A percentile compares a stretch with the other conserved stretches of the same genome.
phyloP scores from a whole-genome alignment of 768 basidiomycete species.

The Exidia glandulosa region DNA sequence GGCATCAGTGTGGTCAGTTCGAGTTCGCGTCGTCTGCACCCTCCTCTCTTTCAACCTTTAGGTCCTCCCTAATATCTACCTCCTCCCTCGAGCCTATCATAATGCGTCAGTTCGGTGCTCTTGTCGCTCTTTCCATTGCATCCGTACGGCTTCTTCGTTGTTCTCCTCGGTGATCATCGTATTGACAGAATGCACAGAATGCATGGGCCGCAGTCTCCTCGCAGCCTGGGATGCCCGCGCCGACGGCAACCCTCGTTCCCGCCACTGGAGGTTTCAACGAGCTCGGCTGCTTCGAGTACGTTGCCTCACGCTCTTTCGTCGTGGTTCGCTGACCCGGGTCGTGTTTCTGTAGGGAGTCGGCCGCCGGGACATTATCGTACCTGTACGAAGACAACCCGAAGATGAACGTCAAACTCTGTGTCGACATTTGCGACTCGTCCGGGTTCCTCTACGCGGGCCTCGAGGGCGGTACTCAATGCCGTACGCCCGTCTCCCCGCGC shows the following conservation, averaged over 20 bases:
- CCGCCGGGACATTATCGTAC: neutral
- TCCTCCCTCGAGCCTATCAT: no score
- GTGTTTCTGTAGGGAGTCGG: neutral
- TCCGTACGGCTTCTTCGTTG: no score
- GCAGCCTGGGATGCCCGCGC: neutral
- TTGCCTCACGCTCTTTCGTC: neutral
- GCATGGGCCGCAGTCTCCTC: no score
- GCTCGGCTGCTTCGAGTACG: neutral
- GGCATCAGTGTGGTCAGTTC: no score
- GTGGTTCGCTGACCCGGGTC: neutral
- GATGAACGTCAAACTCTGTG: neutral
- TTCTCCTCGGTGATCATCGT: no score
- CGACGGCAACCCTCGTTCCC: neutral
- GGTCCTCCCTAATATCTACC: no score
- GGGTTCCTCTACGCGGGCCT: neutral
- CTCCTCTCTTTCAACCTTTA: no score
- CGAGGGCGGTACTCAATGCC: neutral
- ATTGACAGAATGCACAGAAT: no score
- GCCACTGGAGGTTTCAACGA: neutral
- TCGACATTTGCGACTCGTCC: neutral
- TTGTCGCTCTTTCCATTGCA: no score
- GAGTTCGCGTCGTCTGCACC: no score
- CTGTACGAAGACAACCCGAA: neutral
- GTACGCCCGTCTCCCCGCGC: neutral
- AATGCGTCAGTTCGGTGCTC: no score